A percentile compares a stretch with the other conserved stretches of the same genome.
phyloP scores from a whole-genome alignment of 305 asterid species.

The Fraxinus sp. region DNA sequence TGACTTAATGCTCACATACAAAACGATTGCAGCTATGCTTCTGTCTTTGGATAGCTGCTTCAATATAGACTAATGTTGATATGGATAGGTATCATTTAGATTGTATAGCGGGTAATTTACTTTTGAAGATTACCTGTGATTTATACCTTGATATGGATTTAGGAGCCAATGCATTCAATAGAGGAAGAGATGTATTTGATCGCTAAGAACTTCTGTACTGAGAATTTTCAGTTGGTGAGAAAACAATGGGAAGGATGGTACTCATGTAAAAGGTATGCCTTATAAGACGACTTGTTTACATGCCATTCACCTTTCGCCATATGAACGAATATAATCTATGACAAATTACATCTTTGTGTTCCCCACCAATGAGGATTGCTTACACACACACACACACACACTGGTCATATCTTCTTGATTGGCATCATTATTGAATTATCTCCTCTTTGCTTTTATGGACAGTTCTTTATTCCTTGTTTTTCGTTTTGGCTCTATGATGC shows the following conservation, averaged over 20 bases:
- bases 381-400: background rate
- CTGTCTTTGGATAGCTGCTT: background rate
- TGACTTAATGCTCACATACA: background rate
- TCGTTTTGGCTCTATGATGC: conserved; percentile 12
- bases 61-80: background rate
- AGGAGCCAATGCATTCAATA: conserved; percentile 38
- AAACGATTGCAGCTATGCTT: background rate
- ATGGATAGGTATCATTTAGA: background rate
- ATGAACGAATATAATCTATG: background rate
- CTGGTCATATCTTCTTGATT: background rate
- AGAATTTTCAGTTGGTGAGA: conserved; percentile 18
- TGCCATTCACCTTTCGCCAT: background rate
- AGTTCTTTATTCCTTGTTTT: background rate
- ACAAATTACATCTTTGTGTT: background rate
- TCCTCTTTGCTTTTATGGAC: background rate
- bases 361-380: background rate
- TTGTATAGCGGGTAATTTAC: background rate
- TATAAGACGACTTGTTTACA: background rate
- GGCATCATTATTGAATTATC: background rate
- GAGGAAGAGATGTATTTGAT: conserved; percentile 24
- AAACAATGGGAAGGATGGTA: conserved; percentile 10
- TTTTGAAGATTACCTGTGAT: background rate
- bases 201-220: conserved; percentile 19
- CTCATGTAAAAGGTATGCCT: conserved; percentile 22
- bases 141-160: conserved; percentile 22